Conservation (phyloP, 768 basidiomycete species). For the Phlebiopsis flavidoalba region DNA sequence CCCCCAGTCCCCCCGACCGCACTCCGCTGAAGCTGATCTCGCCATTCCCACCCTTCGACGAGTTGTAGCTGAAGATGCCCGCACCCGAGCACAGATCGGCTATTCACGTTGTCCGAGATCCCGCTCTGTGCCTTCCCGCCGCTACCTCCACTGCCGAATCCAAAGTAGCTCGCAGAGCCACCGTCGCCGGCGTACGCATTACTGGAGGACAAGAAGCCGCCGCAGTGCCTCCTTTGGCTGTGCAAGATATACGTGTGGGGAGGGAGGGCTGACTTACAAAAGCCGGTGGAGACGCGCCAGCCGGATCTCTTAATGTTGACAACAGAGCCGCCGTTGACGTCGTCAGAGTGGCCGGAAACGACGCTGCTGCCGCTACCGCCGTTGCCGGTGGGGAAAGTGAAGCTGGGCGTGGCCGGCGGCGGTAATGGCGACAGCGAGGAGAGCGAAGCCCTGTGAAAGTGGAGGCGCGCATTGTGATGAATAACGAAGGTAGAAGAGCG, state of each 20-base stretch:
- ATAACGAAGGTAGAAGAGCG: no score
- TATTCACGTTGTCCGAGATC: conserved; percentile 1
- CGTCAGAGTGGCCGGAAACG: neutral
- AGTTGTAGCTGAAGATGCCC: neutral
- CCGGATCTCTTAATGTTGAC: no score
- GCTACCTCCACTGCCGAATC: neutral
- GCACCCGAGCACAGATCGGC: neutral
- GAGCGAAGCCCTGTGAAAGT: no score
- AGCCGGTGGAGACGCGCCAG: no score
- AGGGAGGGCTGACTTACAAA: no score
- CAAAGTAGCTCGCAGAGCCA: neutral
- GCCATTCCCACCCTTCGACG: neutral
- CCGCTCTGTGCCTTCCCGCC: conserved; percentile 2
- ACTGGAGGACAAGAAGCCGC: neutral
- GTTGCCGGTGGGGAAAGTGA: no score
- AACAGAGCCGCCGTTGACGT: neutral
- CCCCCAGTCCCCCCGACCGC: neutral
- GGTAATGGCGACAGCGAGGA: no score
- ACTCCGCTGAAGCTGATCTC: neutral
- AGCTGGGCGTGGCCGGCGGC: no score
- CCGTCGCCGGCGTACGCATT: neutral
- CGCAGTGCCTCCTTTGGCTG: neutral
- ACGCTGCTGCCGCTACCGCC: neutral
- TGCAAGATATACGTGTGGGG: no score
- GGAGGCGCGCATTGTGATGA: no score